Evolutionary conservation across 345 rosid species (phyloP).

Genomic region (Arabidopsis suecica): DNA sequence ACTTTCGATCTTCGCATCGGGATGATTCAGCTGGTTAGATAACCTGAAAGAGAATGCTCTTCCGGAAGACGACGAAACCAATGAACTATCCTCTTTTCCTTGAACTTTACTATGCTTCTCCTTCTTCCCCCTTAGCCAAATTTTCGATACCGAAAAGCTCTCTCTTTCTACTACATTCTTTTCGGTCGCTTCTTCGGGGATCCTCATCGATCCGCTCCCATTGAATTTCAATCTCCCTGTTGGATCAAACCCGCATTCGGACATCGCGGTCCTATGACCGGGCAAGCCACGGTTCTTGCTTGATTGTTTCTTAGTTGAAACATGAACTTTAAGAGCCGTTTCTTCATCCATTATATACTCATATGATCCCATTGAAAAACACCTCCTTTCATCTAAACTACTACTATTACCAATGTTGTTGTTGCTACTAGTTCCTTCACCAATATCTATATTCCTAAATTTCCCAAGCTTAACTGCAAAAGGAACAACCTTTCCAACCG

Average conservation of each 20-base stretch:
- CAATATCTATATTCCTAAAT: conserved; percentile 70
- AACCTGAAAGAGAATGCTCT: conserved; percentile 65
- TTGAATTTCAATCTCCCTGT: conserved; percentile 60
- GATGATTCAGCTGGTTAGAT: conserved; percentile 24
- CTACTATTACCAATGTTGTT: conserved; percentile 47
- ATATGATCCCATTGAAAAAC: conserved; percentile 97
- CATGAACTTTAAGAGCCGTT: conserved; percentile 74
- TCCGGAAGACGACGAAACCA: conserved; percentile 51
- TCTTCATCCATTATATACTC: conserved; percentile 92
- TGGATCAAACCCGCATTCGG: conserved; percentile 56
- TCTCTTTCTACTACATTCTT: conserved; percentile 54
- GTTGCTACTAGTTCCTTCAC: conserved; percentile 48
- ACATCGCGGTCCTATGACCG: conserved; percentile 61
- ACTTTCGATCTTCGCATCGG: conserved; percentile 48
- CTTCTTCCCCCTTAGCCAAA: conserved; percentile 79
- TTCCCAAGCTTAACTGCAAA: conserved; percentile 81
- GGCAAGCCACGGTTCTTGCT: conserved; percentile 48
- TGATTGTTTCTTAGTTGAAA: conserved; percentile 68
- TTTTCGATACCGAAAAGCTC: conserved; percentile 86
- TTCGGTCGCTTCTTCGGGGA: conserved; percentile 30
- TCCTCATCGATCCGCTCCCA: conserved; percentile 42
- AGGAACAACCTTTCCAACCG: conserved; percentile 71
- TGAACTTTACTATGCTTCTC: conserved; percentile 51
- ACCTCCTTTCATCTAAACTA: conserved; percentile 68
- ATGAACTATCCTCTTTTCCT: conserved; percentile 42